phyloP scores from a whole-genome alignment of 2,329 filamentous ascomycete genomes.

The Aspergillus puulaauensis region DNA sequence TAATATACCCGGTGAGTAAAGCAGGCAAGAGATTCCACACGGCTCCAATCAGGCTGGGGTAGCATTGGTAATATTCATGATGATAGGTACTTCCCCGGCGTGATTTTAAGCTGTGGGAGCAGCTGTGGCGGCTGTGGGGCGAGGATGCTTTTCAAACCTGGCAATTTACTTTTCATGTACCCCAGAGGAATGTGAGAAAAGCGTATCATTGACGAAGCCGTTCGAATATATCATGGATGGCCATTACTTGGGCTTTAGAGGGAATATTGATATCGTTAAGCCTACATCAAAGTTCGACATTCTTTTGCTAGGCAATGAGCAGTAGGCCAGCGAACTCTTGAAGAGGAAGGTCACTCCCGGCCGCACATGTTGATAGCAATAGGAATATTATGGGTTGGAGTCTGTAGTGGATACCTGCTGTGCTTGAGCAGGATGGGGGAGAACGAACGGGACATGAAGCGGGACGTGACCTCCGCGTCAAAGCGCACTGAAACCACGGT shows the following conservation, averaged over 20 bases:
- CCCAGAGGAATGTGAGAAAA: neutral
- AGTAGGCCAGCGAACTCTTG: no score
- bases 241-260: neutral
- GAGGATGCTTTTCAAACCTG: neutral
- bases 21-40: conserved; percentile 1
- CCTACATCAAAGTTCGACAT: no score
- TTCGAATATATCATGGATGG: neutral
- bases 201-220: neutral
- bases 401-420: neutral
- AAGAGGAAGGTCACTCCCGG: neutral
- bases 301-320: neutral
- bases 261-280: no score
- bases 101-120: conserved; percentile 4
- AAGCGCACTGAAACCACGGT: neutral
- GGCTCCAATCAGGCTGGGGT: neutral
- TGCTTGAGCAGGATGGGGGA: neutral
- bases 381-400: neutral
- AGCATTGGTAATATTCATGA: conserved; percentile 1
- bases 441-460: neutral
- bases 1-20: neutral
- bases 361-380: neutral
- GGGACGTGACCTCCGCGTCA: neutral
- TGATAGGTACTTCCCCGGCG: neutral
- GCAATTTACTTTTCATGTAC: neutral
- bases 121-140: neutral